Evolutionary conservation across 345 rosid species (phyloP), one percentile per base, ranked within the genome.

Genomic region (Carallia brachiata): DNA sequence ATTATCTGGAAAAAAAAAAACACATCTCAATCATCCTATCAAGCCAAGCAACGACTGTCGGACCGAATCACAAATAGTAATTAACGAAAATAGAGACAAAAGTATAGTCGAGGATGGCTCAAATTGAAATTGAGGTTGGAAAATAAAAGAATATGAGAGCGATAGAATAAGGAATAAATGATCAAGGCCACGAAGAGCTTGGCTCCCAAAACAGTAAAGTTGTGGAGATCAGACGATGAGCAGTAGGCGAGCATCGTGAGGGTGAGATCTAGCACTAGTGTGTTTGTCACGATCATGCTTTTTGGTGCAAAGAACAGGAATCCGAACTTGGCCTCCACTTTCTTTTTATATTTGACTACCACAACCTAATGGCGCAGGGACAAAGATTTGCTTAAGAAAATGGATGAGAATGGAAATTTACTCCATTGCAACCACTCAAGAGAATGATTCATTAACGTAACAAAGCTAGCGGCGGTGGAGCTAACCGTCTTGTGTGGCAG

Each of bases 221-320:
- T 78, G 68, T 78, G 90, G 66, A 90, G 94, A 88, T 92, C 97
- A 79, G 98, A 70, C 61, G 92, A 61, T 32, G 93, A 89, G 89
- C 94, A 85, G 85, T 90, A 92, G 23, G 93, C 93, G 61, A 89
- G 85, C 75, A 92, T 92, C 59, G 98, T 87, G 37, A 89, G 78
- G 47, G 90, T 98, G 57, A 95, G 96, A 81, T 90, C 97, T 52
- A 88, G 6, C 1, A 85, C 74, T 0, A 98, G 98, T 2, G 97
- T 92, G 84, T 73, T 90, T 63, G 92, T 81, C 63, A 90, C 92
- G 70, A 78, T 88, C 97, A 88, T 85, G 78, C 70, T 70, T 78
- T 61, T 59, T 30, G 84, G 78, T 18, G 79, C 67, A 56, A 84
- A 69, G 0, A 79, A 80, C 60, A 72, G 81, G 70, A 82, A 82